Conservation (phyloP, 2,329 filamentous ascomycete genomes). For the Alternaria rosae region DNA sequence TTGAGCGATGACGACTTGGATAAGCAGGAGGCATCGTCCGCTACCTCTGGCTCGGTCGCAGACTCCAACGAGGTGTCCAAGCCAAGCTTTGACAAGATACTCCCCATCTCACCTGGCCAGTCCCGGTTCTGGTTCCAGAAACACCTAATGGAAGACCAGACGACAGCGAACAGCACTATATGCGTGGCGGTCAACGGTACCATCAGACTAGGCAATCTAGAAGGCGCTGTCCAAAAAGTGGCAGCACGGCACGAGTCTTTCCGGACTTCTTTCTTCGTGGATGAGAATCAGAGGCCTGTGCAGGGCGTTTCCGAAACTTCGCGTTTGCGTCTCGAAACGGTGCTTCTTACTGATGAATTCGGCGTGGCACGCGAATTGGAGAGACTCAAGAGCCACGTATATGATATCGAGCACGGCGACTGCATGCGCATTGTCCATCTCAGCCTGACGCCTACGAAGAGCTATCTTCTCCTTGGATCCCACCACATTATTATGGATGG, state of each 20-base stretch:
- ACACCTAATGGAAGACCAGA: conserved; percentile 46
- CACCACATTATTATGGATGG: conserved; percentile 64
- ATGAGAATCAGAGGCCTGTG: not conserved
- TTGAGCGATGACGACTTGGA: conserved; percentile 11
- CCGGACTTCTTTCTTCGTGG: not conserved
- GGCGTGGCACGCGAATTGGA: conserved; percentile 24
- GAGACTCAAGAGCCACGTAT: conserved; percentile 41
- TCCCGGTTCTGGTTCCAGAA: conserved; percentile 54
- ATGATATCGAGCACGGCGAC: conserved; percentile 51
- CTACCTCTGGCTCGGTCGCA: conserved; percentile 2
- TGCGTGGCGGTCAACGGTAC: conserved; percentile 43
- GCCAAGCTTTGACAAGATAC: conserved; percentile 11
- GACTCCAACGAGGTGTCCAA: not conserved
- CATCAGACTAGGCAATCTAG: conserved; percentile 41
- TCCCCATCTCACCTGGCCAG: conserved; percentile 52
- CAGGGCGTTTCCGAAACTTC: not conserved
- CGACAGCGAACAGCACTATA: conserved; percentile 52
- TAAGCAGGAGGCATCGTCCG: conserved; percentile 1
- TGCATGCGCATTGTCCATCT: conserved; percentile 48
- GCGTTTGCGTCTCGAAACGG: conserved; percentile 20
- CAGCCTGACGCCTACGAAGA: conserved; percentile 37
- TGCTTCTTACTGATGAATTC: conserved; percentile 22
- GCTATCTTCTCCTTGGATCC: conserved; percentile 54
- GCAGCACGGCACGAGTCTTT: conserved; percentile 2
- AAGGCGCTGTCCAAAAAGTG: conserved; percentile 44